These are phyloP conservation scores for Takashimella koratensis DNA, from an alignment of 1,284 basidiomycete species.

Conservation along the genomic window DNA sequence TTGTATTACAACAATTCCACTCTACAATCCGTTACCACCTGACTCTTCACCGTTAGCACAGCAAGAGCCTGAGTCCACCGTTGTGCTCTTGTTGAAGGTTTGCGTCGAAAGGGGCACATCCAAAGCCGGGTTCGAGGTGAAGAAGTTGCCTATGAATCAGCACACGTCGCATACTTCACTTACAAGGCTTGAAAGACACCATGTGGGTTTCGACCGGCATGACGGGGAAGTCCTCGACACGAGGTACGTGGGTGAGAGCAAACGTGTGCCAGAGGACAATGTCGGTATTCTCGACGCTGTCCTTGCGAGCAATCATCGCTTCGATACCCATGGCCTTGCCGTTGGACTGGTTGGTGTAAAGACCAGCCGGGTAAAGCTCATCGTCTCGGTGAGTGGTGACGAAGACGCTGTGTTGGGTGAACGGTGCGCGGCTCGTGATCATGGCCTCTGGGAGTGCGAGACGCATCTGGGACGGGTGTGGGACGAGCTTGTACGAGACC, in stretches of 20 bases:
- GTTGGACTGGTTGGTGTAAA: slow-evolving; percentile 15
- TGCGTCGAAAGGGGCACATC: slow-evolving; percentile 11
- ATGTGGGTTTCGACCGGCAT: slow-evolving; percentile 13
- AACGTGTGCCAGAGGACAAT: slow-evolving; percentile 69
- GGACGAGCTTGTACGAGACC: slow-evolving; percentile 16
- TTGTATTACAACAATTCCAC: too few relatives aligned
- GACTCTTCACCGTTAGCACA: not conserved
- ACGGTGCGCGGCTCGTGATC: slow-evolving; percentile 8
- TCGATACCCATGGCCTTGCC: slow-evolving; percentile 10
- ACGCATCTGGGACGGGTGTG: slow-evolving; percentile 11
- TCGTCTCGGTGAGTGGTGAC: slow-evolving; percentile 12
- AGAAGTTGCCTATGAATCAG: not conserved
- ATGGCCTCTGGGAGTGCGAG: slow-evolving; percentile 6
- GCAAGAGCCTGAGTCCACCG: not conserved
- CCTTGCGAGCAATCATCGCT: slow-evolving; percentile 16
- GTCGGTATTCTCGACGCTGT: slow-evolving; percentile 61
- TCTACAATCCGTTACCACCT: too few relatives aligned
- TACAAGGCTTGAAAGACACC: not conserved
- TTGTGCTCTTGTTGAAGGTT: not conserved
- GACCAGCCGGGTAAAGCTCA: slow-evolving; percentile 12
- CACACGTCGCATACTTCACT: not conserved
- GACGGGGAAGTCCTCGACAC: slow-evolving; percentile 16
- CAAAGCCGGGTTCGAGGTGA: not conserved
- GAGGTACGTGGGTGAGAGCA: slow-evolving; percentile 52
- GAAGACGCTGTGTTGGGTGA: slow-evolving; percentile 12